These are phyloP conservation scores for Coemansia erecta DNA, from an alignment of 192 early-diverging fungal species.

Conservation along the genomic window DNA sequence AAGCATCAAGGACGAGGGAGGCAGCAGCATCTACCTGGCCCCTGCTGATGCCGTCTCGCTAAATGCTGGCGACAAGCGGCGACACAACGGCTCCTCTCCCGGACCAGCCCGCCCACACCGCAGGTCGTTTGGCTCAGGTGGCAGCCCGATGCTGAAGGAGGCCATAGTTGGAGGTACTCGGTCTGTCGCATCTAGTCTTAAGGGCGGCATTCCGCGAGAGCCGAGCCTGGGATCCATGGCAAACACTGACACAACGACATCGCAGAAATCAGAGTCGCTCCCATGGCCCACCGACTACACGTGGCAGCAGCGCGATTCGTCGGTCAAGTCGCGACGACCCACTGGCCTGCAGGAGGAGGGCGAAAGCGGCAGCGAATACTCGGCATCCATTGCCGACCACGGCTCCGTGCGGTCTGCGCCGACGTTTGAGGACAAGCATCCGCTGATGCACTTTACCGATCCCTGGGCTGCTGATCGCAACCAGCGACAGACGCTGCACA, in stretches of 20 bases:
- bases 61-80: conserved; percentile 23
- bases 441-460: conserved; percentile 43
- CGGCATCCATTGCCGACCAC: conserved; percentile 25
- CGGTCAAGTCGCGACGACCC: conserved; percentile 38
- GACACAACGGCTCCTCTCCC: conserved; percentile 30
- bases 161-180: conserved; percentile 33
- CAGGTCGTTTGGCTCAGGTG: conserved; percentile 20
- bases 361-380: conserved; percentile 30
- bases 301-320: conserved; percentile 42
- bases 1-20: conserved; percentile 25
- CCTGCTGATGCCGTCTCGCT: conserved; percentile 15
- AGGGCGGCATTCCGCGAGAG: conserved; percentile 28
- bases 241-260: conserved; percentile 13
- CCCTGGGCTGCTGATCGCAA: conserved; percentile 48
- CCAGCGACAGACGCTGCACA: conserved; percentile 18
- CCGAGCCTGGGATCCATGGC: conserved; percentile 31
- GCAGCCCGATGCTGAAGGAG: conserved; percentile 39
- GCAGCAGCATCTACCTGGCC: conserved; percentile 8
- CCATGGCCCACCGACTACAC: conserved; percentile 29
- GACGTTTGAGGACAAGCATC: conserved; percentile 23
- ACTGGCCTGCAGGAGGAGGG: conserved; percentile 25
- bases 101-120: conserved; percentile 17
- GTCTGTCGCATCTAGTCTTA: conserved; percentile 46
- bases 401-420: conserved; percentile 38
- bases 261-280: conserved; percentile 22